These are phyloP conservation scores for Yamadazyma scolyti DNA, from an alignment of 805 yeast genomes.

Conservation along the genomic window DNA sequence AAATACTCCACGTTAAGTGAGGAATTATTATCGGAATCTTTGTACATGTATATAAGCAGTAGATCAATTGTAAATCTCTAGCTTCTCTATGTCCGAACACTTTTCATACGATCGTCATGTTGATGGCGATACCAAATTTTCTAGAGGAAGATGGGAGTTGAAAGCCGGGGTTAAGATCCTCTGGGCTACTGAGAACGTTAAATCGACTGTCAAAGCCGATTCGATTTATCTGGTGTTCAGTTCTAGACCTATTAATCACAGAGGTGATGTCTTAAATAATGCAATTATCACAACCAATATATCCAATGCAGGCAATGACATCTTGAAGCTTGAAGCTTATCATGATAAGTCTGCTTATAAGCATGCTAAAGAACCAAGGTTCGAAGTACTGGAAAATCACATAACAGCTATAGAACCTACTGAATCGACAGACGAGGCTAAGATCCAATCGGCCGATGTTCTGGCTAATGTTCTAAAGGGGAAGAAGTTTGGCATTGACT, in stretches of 20 bases:
- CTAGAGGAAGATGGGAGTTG: slow-evolving; percentile 29
- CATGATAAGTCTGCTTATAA: slow-evolving; percentile 19
- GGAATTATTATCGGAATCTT: no score
- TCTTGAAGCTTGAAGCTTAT: slow-evolving; percentile 25
- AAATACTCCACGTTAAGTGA: no score
- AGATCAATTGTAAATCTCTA: no score
- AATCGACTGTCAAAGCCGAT: slow-evolving; percentile 11
- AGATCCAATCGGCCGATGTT: not conserved
- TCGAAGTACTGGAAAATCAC: slow-evolving; percentile 8
- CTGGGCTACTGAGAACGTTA: slow-evolving; percentile 32
- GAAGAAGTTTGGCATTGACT: slow-evolving; percentile 18
- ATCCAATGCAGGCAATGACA: slow-evolving; percentile 22
- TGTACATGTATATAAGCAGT: no score
- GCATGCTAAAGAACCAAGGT: slow-evolving; percentile 20
- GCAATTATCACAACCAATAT: slow-evolving; percentile 24
- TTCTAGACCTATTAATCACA: slow-evolving; percentile 15
- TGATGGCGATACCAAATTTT: slow-evolving; percentile 24
- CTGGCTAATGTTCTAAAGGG: slow-evolving; percentile 2
- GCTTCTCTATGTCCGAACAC: slow-evolving; percentile 7
- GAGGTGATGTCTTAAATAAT: slow-evolving; percentile 20
- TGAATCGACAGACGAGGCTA: slow-evolving; percentile 2
- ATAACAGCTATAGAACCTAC: not conserved
- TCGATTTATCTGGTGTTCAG: slow-evolving; percentile 18
- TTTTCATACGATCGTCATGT: slow-evolving; percentile 17
- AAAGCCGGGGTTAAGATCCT: slow-evolving; percentile 23